Evolutionary conservation across 2,329 filamentous ascomycete genomes (phyloP).

Genomic region (Apiospora hydei): DNA sequence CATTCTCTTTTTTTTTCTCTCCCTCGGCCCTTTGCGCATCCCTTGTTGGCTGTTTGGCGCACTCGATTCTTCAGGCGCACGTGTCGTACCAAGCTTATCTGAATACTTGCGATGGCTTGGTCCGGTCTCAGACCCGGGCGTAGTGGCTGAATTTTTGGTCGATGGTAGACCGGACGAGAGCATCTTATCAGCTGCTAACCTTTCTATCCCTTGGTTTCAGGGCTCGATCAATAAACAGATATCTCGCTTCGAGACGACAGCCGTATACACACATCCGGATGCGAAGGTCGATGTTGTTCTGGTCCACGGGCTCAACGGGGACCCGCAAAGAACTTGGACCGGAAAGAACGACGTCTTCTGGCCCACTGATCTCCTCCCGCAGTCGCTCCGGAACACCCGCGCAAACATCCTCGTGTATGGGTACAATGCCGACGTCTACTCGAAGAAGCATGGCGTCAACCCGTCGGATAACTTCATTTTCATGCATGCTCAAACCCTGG

Average conservation of each 20-base stretch:
- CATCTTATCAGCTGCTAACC: not conserved
- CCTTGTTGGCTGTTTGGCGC: not conserved
- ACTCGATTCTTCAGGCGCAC: not conserved
- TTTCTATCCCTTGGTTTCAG: conserved; percentile 38
- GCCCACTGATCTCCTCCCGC: conserved; percentile 72
- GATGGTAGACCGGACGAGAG: not conserved
- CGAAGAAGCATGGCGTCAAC: conserved; percentile 55
- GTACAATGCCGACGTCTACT: conserved; percentile 73
- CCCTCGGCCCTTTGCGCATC: conserved; percentile 9
- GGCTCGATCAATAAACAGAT: conserved; percentile 58
- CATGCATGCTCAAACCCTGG: conserved; percentile 74
- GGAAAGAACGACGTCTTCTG: conserved; percentile 68
- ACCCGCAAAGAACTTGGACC: conserved; percentile 70
- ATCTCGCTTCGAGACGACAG: conserved; percentile 64
- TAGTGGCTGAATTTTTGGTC: conserved; percentile 2
- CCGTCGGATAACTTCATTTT: conserved; percentile 73
- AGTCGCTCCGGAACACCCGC: conserved; percentile 60
- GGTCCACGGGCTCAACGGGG: conserved; percentile 74
- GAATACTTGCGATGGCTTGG: conserved; percentile 5
- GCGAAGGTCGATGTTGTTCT: conserved; percentile 71
- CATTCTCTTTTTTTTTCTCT: conserved; percentile 31
- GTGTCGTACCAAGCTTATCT: not conserved
- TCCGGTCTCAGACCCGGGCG: conserved; percentile 14
- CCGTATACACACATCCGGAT: conserved; percentile 65
- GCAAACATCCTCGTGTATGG: conserved; percentile 76